Base-by-base conservation (phyloP, 1,139 yeast genomes). In the Nakaseomyces glabratus region DNA sequence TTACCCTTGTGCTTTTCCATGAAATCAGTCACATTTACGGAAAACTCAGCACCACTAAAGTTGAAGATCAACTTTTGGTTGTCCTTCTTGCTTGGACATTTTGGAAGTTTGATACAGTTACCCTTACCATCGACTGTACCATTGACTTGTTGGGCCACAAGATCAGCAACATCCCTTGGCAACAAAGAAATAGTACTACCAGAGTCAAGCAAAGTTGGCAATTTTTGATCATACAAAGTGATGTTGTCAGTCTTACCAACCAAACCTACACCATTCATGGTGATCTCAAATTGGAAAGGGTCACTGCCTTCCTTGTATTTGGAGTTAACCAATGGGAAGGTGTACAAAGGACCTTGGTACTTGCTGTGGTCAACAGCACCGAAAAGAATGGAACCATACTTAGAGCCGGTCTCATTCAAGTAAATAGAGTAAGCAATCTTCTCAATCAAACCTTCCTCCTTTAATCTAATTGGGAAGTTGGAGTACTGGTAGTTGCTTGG, bases 121-220 rank as follows among this genome's bases (percentile, higher is more conserved):
- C 43, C 30, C 4, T 41, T 19, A n/a, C n/a, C n/a, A 26, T 60
- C 53, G 44, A 61, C 71, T 2, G 42, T 25, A 2, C 71, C 68
- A 23, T 65, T 63, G 4, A 69, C 36, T 1, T 49, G 33, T 1
- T 39, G 35, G 1, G 68, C 71, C 26, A 76, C 51, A 4, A 53
- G 37, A 3, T 48, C 44, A 7, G 72, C 49, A 22, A 68, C 47
- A n/a, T 44, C 50, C 1, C 47, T 31, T 19, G 82, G 79, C 7
- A 76, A 48, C 46, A 68, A 70, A 2, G 78, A 64, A 36, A 73
- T 56, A 4, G 86, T 72, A 8, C 85, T 71, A 36, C 88, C 88
- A 2, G 84, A 71, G 55, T 80, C 90, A 26, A 80, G 56, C 31
- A 75, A 54, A 3, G 76, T 81, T 1, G 71, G 60, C 20, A 47